These are phyloP conservation scores for Arxiozyma telluris DNA, from an alignment of 1,139 yeast genomes.

Conservation along the genomic window DNA sequence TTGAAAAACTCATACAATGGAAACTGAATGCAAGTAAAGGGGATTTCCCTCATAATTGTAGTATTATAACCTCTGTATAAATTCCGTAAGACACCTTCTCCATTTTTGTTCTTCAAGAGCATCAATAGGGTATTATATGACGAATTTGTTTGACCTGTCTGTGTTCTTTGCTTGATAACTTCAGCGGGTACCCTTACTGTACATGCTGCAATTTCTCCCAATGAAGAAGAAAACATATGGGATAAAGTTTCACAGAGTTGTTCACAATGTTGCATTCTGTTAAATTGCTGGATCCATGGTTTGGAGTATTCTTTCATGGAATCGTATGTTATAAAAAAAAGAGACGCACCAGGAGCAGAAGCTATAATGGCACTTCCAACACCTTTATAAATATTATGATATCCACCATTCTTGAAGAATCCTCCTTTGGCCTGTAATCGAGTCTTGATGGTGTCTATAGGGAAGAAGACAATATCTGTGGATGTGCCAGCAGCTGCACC, in stretches of 20 bases:
- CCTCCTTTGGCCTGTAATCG: constrained; percentile 94
- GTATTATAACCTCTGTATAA: constrained; percentile 89
- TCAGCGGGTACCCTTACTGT: constrained; percentile 93
- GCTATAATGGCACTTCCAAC: constrained; percentile 91
- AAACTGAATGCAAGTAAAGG: constrained; percentile 90
- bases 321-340: constrained; percentile 87
- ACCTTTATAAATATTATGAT: constrained; percentile 83
- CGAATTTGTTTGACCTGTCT: constrained; percentile 48
- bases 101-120: constrained; percentile 50
- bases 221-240: constrained; percentile 81
- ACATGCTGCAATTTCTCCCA: constrained; percentile 92
- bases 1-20: constrained; percentile 85
- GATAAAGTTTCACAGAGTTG: constrained; percentile 36
- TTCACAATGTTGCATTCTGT: constrained; percentile 11
- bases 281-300: constrained; percentile 33
- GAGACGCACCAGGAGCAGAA: constrained; percentile 87
- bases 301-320: constrained; percentile 51
- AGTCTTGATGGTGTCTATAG: constrained; percentile 91
- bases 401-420: constrained; percentile 85
- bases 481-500: constrained; percentile 97
- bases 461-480: constrained; percentile 89
- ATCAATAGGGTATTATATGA: constrained; percentile 59
- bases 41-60: constrained; percentile 89
- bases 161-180: constrained; percentile 90
- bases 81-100: constrained; percentile 72